Percentiles rank a stretch among this genome's conserved stretches.
phyloP scores from a whole-genome alignment of 495 filamentous ascomycete species.

The Trichoderma parareesei region DNA sequence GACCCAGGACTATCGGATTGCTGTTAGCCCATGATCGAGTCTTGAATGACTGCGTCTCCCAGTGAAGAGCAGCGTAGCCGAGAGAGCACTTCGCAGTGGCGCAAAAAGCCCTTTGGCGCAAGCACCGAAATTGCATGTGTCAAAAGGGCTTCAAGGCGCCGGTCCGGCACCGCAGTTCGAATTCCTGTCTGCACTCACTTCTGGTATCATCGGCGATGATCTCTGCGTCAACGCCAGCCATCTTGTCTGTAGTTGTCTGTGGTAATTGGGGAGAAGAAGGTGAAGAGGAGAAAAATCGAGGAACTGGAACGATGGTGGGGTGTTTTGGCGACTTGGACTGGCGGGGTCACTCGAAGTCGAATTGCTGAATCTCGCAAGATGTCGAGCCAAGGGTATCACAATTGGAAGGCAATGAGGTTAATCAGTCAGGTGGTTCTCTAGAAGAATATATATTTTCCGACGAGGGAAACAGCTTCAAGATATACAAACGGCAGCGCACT shows the following conservation, averaged over 20 bases:
- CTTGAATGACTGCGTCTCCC: no score
- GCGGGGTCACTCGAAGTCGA: background rate
- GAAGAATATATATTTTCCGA: background rate
- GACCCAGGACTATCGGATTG: conserved; percentile 66
- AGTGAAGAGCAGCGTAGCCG: background rate
- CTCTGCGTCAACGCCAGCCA: conserved; percentile 39
- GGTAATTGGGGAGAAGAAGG: background rate
- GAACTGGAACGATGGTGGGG: conserved; percentile 4
- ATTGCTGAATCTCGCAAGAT: background rate
- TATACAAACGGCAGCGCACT: background rate
- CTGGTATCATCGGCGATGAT: conserved; percentile 42
- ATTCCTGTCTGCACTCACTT: conserved; percentile 26
- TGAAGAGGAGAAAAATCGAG: background rate
- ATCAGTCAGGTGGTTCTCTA: background rate
- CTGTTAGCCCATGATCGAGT: background rate
- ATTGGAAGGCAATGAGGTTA: background rate
- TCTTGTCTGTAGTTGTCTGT: conserved; percentile 17
- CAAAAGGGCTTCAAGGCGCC: background rate
- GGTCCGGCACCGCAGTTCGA: background rate
- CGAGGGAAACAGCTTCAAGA: background rate
- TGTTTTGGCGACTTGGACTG: background rate
- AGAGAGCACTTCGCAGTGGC: background rate
- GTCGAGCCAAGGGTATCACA: background rate
- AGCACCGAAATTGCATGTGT: background rate
- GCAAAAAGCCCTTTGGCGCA: conserved; percentile 6